Evolutionary conservation across 1,284 basidiomycete species (phyloP), one percentile per base, ranked within the genome.

Genomic region (Nidula niveotomentosa): DNA sequence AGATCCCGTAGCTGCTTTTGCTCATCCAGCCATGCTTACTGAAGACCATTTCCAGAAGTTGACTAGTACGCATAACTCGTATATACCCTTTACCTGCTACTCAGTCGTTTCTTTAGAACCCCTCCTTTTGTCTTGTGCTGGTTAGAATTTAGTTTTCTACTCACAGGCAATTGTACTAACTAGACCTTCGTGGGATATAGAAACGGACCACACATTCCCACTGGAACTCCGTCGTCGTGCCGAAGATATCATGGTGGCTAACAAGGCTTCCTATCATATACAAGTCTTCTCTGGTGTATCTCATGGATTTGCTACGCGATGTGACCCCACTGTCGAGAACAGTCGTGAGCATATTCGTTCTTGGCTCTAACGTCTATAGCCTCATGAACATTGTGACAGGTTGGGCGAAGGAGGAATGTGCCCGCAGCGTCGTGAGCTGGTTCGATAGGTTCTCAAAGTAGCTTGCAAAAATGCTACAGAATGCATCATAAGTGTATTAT

Each of bases 361-460:
- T n/a, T 37, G 12, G 52, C 10, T 8, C 33, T 41, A 15, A 43
- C 3, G n/a, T 7, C 36, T 8, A 8, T 15, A 15, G 15, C 23
- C 30, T 34, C 18, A 10, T 51, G 10, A 35, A 18, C 48, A 2
- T 47, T 17, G 17, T 41, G 39, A 34, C 48, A 85, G 81, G 78
- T n/a, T 85, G 81, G 81, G 81, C 80, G 7, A 83, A 83, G 63
- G 81, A 86, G 60, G 77, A 84, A 59, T 76, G 78, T 34, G 81
- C 81, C 0, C 65, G 72, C 10, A 73, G 75, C 10, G 73, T 82
- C 37, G 63, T 71, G 5, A 63, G 60, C 1, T 84, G 81, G 79
- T 82, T 83, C 59, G 60, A 63, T 34, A 67, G 76, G 36, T 83
- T 78, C 54, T 41, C 39, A 41, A 17, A 12, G 39, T 41, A 41